Conservation (phyloP, 106 monocot genomes). For the Vanilla planifolia region DNA sequence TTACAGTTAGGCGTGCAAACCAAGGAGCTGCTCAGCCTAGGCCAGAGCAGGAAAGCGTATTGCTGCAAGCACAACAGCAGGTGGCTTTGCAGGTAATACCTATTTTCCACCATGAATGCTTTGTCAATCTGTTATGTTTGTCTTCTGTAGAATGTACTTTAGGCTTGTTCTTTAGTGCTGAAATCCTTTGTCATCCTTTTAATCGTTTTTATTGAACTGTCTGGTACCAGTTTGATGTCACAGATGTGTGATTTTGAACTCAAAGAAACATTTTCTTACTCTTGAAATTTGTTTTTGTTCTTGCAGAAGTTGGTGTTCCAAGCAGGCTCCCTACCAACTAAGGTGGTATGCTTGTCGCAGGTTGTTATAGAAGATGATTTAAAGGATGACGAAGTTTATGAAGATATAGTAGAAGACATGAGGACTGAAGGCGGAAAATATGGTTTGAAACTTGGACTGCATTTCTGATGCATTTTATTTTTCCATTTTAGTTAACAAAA, state of each 20-base stretch:
- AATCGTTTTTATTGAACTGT: too few species aligned
- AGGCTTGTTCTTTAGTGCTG: too few species aligned
- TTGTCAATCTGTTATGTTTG: too few species aligned
- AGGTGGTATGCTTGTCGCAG: slow-evolving; percentile 39
- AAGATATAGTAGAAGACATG: slow-evolving; percentile 58
- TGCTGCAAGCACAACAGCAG: slow-evolving; percentile 86
- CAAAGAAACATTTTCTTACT: too few species aligned
- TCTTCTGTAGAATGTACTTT: too few species aligned
- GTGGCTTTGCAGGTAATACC: slow-evolving; percentile 79
- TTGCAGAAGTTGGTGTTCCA: slow-evolving; percentile 45
- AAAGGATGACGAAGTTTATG: slow-evolving; percentile 47
- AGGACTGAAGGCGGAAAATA: slow-evolving; percentile 44
- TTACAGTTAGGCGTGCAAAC: slow-evolving; percentile 87
- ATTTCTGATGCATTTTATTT: neutral
- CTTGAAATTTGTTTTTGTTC: too few species aligned
- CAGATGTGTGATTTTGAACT: too few species aligned
- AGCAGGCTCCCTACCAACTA: slow-evolving; percentile 30
- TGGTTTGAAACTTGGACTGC: slow-evolving; percentile 19
- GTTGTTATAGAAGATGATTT: slow-evolving; percentile 36
- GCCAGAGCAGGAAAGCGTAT: slow-evolving; percentile 80
- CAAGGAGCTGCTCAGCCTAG: slow-evolving; percentile 74
- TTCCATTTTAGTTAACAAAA: neutral
- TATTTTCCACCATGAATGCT: too few species aligned
- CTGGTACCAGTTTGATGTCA: too few species aligned
- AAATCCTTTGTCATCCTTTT: too few species aligned